Base-by-base conservation (phyloP, 345 rosid species). In the Gossypium longicalyx region DNA sequence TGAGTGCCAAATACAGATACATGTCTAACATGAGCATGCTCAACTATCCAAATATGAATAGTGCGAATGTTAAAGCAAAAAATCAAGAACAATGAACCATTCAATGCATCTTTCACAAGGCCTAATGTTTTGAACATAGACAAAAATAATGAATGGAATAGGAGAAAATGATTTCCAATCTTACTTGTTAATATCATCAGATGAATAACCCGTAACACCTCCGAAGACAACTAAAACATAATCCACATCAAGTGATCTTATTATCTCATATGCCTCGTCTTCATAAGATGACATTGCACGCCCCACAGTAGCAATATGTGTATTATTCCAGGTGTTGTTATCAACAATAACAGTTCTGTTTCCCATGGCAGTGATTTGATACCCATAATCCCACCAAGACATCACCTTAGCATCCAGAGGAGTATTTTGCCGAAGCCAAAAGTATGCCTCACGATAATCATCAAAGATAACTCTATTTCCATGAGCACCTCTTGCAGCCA, bases 321-420 rank as follows among this genome's bases (percentile, higher is more conserved):
- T 95, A 85, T 95, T 95, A 80, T 95, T 95, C 99, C 98, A 94
- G 72, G 98, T 94, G 76, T 94, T 94, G 79, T 94, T 94, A 80
- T 94, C 98, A 56, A 94, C 98, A 59, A 94, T 94, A 71, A 94
- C 98, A 19, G 98, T 92, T 89, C 98, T 91, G 79, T 94, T 94
- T 79, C 97, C 98, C 98, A 94, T 94, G 73, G 98, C 98, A 69
- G 98, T 94, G 80, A 94, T 94, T 78, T 94, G 98, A 84, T 94
- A 91, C 73, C 98, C 98, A 75, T 94, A 94, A 86, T 94, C 98
- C 98, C 98, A 94, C 98, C 98, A 92, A 23, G 98, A 94, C 98
- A 94, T 94, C 81, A 94, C 85, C 86, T 94, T 94, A 57, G 98
- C 98, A 87, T 94, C 96, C 10, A 83, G 85, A 52, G 98, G 97